A percentile compares a stretch with the other conserved stretches of the same genome.
These are phyloP conservation scores for Lanmaoa pseudosensibilis DNA, from an alignment of 768 basidiomycete species.

Conservation along the genomic window DNA sequence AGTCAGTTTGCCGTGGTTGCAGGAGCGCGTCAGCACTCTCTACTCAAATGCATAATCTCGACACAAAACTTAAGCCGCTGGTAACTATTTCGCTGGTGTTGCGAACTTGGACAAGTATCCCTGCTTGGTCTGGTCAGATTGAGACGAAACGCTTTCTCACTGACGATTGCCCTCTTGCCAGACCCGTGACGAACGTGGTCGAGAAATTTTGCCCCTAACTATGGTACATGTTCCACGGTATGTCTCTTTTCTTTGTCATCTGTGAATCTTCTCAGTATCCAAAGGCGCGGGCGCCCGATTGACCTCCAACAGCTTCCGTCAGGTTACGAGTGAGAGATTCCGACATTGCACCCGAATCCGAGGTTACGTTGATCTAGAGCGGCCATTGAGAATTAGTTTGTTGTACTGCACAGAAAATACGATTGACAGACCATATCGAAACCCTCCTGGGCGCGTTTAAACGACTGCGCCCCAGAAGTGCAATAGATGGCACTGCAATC, in stretches of 20 bases:
- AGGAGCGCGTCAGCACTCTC: neutral
- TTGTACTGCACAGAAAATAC: neutral
- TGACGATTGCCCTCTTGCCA: neutral
- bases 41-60: neutral
- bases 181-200: neutral
- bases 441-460: slow-evolving; percentile 46
- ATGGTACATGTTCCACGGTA: neutral
- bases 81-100: neutral
- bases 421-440: slow-evolving; percentile 49
- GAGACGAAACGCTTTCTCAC: neutral
- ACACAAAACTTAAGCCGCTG: neutral
- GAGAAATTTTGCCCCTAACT: neutral
- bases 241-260: neutral
- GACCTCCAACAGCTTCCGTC: slow-evolving; percentile 21
- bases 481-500: slow-evolving; percentile 49
- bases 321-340: slow-evolving; percentile 32
- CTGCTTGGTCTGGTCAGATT: no score
- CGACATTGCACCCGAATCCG: slow-evolving; percentile 45
- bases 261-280: slow-evolving; percentile 9
- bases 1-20: neutral
- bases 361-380: slow-evolving; percentile 48
- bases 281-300: slow-evolving; percentile 4
- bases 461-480: slow-evolving; percentile 44
- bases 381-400: neutral
- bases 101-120: neutral